Percentiles rank a stretch among this genome's conserved stretches.
Evolutionary conservation across 140 eudicot species (phyloP).

Genomic region (Senecio squalidus): DNA sequence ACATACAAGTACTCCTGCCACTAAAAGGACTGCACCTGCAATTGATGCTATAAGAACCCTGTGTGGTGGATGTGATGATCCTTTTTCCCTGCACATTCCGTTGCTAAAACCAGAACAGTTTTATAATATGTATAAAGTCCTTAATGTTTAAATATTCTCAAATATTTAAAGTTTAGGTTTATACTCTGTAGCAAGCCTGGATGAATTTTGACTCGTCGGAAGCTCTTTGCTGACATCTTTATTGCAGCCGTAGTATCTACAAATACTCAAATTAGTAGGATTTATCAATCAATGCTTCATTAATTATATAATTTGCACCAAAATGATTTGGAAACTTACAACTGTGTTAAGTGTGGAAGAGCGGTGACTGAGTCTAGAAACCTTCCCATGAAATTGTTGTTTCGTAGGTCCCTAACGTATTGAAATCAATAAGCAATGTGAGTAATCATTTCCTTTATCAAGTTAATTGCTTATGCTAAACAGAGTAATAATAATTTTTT

Average conservation of each 20-base stretch:
- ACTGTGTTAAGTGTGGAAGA: constrained; percentile 43
- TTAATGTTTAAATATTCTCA: background rate
- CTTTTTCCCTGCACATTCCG: constrained; percentile 39
- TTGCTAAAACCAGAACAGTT: constrained; percentile 41
- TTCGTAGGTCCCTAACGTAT: constrained; percentile 60
- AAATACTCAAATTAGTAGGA: constrained; percentile 3
- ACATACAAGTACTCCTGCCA: constrained; percentile 28
- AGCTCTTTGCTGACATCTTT: constrained; percentile 36
- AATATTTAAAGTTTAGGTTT: constrained; percentile 9
- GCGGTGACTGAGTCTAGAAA: constrained; percentile 43
- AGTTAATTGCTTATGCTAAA: constrained; percentile 1
- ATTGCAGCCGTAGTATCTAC: constrained; percentile 75
- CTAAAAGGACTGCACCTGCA: constrained; percentile 40
- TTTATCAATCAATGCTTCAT: background rate
- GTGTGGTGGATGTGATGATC: constrained; percentile 30
- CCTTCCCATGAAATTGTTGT: constrained; percentile 62
- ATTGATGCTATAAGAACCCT: constrained; percentile 41
- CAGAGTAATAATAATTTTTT: background rate
- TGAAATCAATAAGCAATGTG: constrained; percentile 13
- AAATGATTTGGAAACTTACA: constrained; percentile 45
- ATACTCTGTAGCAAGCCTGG: constrained; percentile 68
- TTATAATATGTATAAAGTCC: constrained; percentile 1
- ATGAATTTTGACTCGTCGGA: constrained; percentile 38
- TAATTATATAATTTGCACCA: background rate
- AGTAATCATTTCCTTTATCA: no score